Conservation (phyloP, 345 rosid genomes). For the Brassica carinata region DNA sequence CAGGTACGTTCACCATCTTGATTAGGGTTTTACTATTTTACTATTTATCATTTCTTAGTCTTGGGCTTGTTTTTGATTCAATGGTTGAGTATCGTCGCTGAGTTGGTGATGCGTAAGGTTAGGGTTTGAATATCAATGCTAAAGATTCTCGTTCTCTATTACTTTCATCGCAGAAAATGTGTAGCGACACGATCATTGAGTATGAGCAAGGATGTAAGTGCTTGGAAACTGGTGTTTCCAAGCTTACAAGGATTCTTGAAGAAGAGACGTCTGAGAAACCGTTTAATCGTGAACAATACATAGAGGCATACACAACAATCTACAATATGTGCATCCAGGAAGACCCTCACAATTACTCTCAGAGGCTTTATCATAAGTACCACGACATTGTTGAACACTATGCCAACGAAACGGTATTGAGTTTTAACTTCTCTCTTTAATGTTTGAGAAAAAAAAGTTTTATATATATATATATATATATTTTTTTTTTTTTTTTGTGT, state of each 20-base stretch:
- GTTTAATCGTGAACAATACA: constrained; percentile 50
- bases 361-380: constrained; percentile 66
- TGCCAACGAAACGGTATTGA: constrained; percentile 44
- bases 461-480: neutral
- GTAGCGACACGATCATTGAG: constrained; percentile 33
- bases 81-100: neutral
- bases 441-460: neutral
- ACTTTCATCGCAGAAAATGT: constrained; percentile 37
- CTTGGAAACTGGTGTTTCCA: constrained; percentile 57
- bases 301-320: constrained; percentile 64
- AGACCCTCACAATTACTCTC: constrained; percentile 62
- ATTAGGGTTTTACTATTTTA: neutral
- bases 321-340: constrained; percentile 71
- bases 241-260: constrained; percentile 68
- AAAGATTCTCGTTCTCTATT: neutral
- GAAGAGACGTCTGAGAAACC: constrained; percentile 37
- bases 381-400: constrained; percentile 50
- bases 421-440: neutral
- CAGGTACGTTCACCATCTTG: neutral
- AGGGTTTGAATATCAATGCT: neutral
- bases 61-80: too few species aligned
- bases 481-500: neutral
- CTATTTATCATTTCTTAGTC: too few species aligned
- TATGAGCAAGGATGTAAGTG: constrained; percentile 63
- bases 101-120: neutral